A percentile compares a stretch with the other conserved stretches of the same genome.
These are phyloP conservation scores for Trebouxia sp. DNA, from an alignment of 139 green algal genomes.

Conservation along the genomic window DNA sequence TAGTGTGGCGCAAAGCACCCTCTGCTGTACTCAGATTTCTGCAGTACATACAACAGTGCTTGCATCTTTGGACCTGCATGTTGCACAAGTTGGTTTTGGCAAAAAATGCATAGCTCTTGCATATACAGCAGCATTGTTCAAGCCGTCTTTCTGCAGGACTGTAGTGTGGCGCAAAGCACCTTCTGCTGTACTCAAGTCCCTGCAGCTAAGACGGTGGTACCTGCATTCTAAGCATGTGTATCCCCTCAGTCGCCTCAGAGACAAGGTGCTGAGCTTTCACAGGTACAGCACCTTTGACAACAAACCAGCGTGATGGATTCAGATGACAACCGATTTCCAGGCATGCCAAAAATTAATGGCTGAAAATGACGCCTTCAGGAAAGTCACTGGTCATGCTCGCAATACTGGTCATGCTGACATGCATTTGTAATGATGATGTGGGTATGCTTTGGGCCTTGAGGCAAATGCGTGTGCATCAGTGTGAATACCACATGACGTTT, in stretches of 20 bases:
- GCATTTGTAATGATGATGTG: no score
- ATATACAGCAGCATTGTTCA: not conserved
- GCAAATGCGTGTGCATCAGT: not conserved
- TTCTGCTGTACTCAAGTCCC: no score
- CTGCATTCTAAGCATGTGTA: no score
- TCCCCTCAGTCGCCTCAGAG: no score
- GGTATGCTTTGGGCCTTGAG: not conserved
- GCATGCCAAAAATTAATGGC: no score
- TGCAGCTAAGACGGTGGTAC: no score
- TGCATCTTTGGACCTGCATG: not conserved
- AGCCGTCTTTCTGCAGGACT: not conserved
- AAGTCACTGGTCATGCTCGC: no score
- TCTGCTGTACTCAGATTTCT: slow-evolving; percentile 39
- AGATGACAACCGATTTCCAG: no score
- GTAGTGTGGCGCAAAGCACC: not conserved
- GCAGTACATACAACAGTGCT: not conserved
- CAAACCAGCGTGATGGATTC: not conserved
- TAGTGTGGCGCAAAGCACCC: slow-evolving; percentile 30
- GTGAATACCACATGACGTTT: not conserved
- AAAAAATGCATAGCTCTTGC: not conserved
- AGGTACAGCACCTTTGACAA: not conserved
- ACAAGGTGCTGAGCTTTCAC: no score
- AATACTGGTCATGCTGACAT: no score
- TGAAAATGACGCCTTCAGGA: no score
- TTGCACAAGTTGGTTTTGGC: not conserved